Evolutionary conservation across 306 rosid species (phyloP), one percentile per base, ranked within the genome.

Genomic region (Mimosa pudica): DNA sequence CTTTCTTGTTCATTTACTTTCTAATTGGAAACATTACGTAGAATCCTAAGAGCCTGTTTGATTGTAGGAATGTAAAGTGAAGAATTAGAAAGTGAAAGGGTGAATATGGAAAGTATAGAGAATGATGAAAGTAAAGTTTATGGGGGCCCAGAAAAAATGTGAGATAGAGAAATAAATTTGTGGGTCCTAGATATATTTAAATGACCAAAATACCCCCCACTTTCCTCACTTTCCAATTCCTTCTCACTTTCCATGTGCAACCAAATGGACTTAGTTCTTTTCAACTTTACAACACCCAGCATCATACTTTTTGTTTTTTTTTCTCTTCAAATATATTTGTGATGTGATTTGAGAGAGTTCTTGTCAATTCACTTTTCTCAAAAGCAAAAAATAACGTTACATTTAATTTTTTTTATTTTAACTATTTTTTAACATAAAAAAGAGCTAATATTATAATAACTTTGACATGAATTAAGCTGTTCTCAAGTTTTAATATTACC

Each of bases 11-110:
- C 63, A 55, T 38, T 61, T 54, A 42, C 63, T 17, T 79, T 45
- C 54, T 83, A 49, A 74, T 83, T 58, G 69, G 71, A 45, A 68
- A 18, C 73, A 49, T 20, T 68, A 49, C 9, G 9, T 8, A 61
- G 83, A 38, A 74, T 79, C 86, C 86, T 30, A 79, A 79, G 80
- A 24, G 30, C 30, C 30, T 1, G 30, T 24, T 24, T 24, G 30
- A 1, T 24, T 24, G 30, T 24, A 24, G 30, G 1, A 24, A 24
- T 24, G 30, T 24, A 24, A 24, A 24, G 30, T 24, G 30, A 24
- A 24, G 30, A 24, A 24, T 24, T 24, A 24, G 30, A 24, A 24
- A 24, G 30, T 24, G 30, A 24, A 24, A 24, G 30, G 30, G 30
- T 24, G 30, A 24, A 24, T 24, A 24, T 24, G 1, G 30, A 24